phyloP scores from a whole-genome alignment of 176 grass and related monocot species.

The Aechmea fasciata region DNA sequence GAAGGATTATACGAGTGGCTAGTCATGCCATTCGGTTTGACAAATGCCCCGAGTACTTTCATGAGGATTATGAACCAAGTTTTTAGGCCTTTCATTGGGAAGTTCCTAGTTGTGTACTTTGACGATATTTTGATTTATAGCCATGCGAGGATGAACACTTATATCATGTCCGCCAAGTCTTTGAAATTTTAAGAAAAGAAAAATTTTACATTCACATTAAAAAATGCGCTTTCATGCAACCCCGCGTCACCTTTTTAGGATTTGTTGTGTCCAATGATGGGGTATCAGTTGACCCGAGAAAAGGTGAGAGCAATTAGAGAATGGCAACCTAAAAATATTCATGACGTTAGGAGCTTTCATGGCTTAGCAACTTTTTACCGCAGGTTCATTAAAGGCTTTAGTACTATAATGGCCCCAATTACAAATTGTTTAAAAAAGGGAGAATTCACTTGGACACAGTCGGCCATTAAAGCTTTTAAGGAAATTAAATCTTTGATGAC shows the following conservation, averaged over 20 bases:
- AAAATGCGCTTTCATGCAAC: neutral
- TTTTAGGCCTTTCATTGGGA: neutral
- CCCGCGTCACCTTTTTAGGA: neutral
- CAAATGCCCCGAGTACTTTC: slow-evolving; percentile 5
- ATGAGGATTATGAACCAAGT: neutral
- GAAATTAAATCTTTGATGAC: neutral
- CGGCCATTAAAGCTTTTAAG: neutral
- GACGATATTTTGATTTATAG: slow-evolving; percentile 11
- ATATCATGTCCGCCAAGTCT: neutral
- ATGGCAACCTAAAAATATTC: neutral
- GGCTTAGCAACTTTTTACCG: neutral
- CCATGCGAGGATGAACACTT: neutral
- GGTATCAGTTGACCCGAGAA: neutral
- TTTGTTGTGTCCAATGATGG: neutral
- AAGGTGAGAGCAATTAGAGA: neutral
- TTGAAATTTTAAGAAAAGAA: neutral
- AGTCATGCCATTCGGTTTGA: neutral
- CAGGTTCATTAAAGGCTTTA: neutral
- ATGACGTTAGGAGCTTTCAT: neutral
- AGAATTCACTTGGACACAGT: neutral
- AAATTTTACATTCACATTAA: neutral
- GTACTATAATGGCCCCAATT: neutral
- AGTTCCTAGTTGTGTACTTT: neutral
- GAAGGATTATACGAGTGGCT: slow-evolving; percentile 4
- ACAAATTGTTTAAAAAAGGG: neutral